These are phyloP conservation scores for Musa acuminata DNA, from an alignment of 176 grass and related monocot genomes.

Conservation along the genomic window DNA sequence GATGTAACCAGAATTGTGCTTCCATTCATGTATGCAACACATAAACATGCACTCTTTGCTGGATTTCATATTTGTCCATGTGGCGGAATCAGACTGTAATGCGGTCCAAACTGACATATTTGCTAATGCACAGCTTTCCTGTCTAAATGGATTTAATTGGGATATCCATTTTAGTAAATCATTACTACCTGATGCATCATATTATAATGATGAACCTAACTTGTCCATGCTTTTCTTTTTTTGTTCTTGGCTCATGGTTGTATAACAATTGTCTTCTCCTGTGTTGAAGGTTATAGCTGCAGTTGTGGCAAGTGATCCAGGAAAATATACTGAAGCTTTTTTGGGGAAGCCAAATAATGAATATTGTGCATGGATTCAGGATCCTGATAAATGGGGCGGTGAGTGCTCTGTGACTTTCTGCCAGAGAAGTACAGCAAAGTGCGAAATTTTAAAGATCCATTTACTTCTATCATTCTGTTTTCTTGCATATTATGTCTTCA, in stretches of 20 bases:
- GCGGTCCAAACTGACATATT: too few species aligned
- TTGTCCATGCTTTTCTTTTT: neutral
- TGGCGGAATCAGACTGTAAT: too few species aligned
- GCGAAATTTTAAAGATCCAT: neutral
- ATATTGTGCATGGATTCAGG: slow-evolving; percentile 92
- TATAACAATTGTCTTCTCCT: neutral
- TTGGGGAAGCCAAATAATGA: slow-evolving; percentile 88
- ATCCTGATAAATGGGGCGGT: slow-evolving; percentile 98
- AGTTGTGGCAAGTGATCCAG: slow-evolving; percentile 68
- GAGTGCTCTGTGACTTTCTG: slow-evolving; percentile 24
- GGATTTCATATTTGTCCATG: too few species aligned
- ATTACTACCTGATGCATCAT: too few species aligned
- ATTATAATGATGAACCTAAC: neutral
- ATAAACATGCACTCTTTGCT: too few species aligned
- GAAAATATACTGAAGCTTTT: slow-evolving; percentile 84
- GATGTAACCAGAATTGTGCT: too few species aligned
- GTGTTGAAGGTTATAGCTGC: slow-evolving; percentile 70
- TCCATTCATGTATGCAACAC: too few species aligned
- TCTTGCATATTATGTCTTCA: neutral
- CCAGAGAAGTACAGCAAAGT: neutral
- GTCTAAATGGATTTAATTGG: too few species aligned
- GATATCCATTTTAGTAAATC: too few species aligned
- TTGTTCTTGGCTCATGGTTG: too few species aligned
- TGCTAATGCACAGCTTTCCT: too few species aligned
- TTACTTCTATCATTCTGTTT: neutral